Evolutionary conservation across 106 monocot genomes (phyloP).

Genomic region (Allium fistulosum): DNA sequence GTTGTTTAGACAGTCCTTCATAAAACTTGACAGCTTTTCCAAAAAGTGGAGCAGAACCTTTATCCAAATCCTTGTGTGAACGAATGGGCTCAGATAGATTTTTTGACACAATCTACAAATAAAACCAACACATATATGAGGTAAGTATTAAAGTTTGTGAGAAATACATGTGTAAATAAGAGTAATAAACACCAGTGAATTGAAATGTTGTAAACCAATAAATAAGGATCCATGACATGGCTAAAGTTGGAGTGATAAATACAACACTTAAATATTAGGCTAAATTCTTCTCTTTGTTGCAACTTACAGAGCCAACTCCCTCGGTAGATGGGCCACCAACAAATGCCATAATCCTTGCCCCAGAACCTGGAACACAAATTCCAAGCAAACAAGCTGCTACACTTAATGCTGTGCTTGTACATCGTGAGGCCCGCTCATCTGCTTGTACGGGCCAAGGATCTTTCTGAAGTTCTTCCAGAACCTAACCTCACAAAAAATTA

Average conservation of each 20-base stretch:
- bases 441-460: constrained; percentile 87
- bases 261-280: too few relatives aligned
- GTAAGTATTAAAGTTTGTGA: too few relatives aligned
- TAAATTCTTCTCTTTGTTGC: not conserved
- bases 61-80: constrained; percentile 94
- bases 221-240: too few relatives aligned
- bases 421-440: constrained; percentile 75
- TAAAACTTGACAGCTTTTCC: constrained; percentile 86
- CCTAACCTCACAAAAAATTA: constrained; percentile 22
- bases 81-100: constrained; percentile 86
- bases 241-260: too few relatives aligned
- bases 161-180: too few relatives aligned
- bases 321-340: constrained; percentile 96
- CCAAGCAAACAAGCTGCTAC: constrained; percentile 86
- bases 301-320: constrained; percentile 71
- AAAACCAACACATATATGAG: not conserved
- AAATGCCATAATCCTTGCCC: constrained; percentile 99
- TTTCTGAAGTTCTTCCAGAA: constrained; percentile 88
- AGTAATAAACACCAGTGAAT: too few relatives aligned
- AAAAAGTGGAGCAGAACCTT: constrained; percentile 67
- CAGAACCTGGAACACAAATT: constrained; percentile 97
- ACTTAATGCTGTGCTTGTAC: constrained; percentile 79
- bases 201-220: too few relatives aligned
- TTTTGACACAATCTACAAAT: constrained; percentile 80
- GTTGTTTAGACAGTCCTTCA: constrained; percentile 85